Conservation (phyloP, 2,329 filamentous ascomycete genomes). For the Magnaporthiopsis rhizophila region DNA sequence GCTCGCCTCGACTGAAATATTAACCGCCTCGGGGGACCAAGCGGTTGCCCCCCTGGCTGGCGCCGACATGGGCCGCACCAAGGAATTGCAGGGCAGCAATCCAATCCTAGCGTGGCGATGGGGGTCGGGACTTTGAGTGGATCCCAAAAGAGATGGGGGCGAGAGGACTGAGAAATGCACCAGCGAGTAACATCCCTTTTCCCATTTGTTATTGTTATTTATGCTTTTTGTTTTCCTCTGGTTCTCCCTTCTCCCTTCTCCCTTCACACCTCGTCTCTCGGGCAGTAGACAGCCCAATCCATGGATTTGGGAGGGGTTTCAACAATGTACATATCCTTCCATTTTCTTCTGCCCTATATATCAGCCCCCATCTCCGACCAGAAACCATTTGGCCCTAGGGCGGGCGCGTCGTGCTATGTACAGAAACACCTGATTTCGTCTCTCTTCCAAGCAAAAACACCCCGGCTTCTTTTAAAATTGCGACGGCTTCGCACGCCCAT, state of each 20-base stretch:
- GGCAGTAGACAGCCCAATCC: too few relatives aligned
- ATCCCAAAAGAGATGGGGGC: background rate
- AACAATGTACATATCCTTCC: too few relatives aligned
- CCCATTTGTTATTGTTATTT: background rate
- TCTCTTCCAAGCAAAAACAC: background rate
- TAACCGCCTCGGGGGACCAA: background rate
- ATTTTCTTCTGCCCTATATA: too few relatives aligned
- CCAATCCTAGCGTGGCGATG: background rate
- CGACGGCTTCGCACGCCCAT: background rate
- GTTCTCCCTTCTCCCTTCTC: background rate
- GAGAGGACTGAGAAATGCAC: background rate
- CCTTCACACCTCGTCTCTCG: too few relatives aligned
- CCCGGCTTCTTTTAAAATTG: background rate
- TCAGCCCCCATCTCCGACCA: too few relatives aligned
- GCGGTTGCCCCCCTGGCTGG: background rate
- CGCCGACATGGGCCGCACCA: background rate
- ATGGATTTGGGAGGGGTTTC: too few relatives aligned
- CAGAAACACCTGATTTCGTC: too few relatives aligned
- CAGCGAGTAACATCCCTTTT: background rate
- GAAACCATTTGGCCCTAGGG: too few relatives aligned
- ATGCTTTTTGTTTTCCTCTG: background rate
- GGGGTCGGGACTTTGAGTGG: background rate
- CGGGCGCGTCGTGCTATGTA: too few relatives aligned
- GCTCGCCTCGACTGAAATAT: background rate
- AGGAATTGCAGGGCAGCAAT: background rate